phyloP scores from a whole-genome alignment of 2,329 filamentous ascomycete genomes.

The Fusarium tanahbumbuense region DNA sequence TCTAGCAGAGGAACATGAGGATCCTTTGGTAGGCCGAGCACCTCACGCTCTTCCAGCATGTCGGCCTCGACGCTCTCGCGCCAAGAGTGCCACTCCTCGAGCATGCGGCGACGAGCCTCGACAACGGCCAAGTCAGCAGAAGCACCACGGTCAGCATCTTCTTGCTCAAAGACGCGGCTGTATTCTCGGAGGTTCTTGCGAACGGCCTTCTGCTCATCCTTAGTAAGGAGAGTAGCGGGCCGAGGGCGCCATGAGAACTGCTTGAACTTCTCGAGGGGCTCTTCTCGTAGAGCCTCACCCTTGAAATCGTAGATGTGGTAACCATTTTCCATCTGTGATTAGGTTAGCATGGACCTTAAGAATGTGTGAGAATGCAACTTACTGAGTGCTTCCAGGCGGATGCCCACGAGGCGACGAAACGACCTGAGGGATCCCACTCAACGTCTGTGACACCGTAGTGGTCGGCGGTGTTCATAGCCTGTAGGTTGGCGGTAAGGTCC shows the following conservation, averaged over 20 bases:
- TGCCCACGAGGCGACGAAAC: slow-evolving; percentile 93
- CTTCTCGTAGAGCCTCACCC: slow-evolving; percentile 88
- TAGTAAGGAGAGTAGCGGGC: slow-evolving; percentile 88
- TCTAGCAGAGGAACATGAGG: slow-evolving; percentile 71
- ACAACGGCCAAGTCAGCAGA: slow-evolving; percentile 95
- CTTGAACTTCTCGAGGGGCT: slow-evolving; percentile 96
- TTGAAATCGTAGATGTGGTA: slow-evolving; percentile 99
- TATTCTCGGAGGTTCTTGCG: slow-evolving; percentile 99
- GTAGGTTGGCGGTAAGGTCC: slow-evolving; percentile 92
- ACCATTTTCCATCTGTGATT: slow-evolving; percentile 93
- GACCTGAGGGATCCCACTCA: slow-evolving; percentile 96
- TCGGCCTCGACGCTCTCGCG: slow-evolving; percentile 78
- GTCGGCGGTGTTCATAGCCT: slow-evolving; percentile 92
- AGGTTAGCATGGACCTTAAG: slow-evolving; percentile 18
- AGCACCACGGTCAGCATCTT: slow-evolving; percentile 92
- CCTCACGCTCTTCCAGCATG: slow-evolving; percentile 76
- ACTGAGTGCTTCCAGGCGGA: slow-evolving; percentile 96
- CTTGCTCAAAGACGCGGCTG: slow-evolving; percentile 92
- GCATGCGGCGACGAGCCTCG: slow-evolving; percentile 81
- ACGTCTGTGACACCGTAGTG: slow-evolving; percentile 98
- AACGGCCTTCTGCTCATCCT: slow-evolving; percentile 97
- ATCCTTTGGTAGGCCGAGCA: slow-evolving; percentile 73
- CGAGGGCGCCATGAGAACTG: slow-evolving; percentile 95
- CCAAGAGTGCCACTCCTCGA: slow-evolving; percentile 93
- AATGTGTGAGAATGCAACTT: slow-evolving; percentile 56